A percentile compares a stretch with the other conserved stretches of the same genome.
These are phyloP conservation scores for Cicer pinnatifidum DNA, from an alignment of 306 rosid species.

Conservation along the genomic window DNA sequence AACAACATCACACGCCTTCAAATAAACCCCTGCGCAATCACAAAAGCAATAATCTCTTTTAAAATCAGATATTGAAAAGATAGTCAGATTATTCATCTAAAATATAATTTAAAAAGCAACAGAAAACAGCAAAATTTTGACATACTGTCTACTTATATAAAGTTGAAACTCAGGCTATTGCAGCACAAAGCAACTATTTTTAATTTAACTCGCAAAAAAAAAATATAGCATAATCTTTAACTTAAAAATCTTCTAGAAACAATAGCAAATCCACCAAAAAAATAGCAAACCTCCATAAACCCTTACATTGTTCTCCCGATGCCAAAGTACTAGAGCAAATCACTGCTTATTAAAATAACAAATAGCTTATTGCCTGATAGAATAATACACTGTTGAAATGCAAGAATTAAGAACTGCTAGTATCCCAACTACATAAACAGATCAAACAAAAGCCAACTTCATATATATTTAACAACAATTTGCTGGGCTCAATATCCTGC, in stretches of 20 bases:
- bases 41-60: constrained; percentile 40
- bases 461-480: constrained; percentile 33
- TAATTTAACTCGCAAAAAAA: constrained; percentile 11
- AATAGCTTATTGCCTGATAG: constrained; percentile 27
- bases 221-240: not conserved
- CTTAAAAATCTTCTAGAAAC: not conserved
- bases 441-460: constrained; percentile 38
- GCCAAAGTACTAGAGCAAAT: constrained; percentile 27
- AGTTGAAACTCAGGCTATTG: constrained; percentile 32
- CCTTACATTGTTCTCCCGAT: constrained; percentile 22
- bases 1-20: constrained; percentile 59
- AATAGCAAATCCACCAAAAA: constrained; percentile 19
- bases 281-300: constrained; percentile 14
- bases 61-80: constrained; percentile 41
- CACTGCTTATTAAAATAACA: constrained; percentile 34
- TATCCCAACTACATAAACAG: constrained; percentile 38
- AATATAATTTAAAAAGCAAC: constrained; percentile 20
- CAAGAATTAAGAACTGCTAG: constrained; percentile 14
- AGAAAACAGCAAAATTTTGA: constrained; percentile 4
- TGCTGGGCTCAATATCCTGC: constrained; percentile 22
- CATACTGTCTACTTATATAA: constrained; percentile 21
- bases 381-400: constrained; percentile 35
- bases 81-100: constrained; percentile 28
- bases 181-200: constrained; percentile 24
- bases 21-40: constrained; percentile 78